Percentiles rank a stretch among this genome's conserved stretches.
Conservation (phyloP, 192 early-diverging fungal genomes). For the Linnemannia hyalina region DNA sequence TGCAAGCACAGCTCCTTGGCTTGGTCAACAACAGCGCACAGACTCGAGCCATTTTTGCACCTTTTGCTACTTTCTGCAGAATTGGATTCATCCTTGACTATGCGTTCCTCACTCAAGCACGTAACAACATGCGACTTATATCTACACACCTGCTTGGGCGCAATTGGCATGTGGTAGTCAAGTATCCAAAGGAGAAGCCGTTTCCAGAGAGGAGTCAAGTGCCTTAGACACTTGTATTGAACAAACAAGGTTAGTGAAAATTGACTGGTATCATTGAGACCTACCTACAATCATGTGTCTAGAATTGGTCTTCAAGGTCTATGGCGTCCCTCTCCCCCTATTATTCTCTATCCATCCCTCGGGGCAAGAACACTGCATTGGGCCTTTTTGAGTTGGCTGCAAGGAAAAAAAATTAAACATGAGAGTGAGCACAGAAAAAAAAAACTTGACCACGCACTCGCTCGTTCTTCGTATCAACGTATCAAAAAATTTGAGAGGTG, state of each 20-base stretch:
- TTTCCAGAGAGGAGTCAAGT: background rate
- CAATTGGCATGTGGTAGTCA: background rate
- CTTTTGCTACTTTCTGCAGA: too few relatives aligned
- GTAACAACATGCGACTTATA: background rate
- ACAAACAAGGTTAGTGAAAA: background rate
- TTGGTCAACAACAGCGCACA: too few relatives aligned
- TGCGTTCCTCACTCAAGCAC: background rate
- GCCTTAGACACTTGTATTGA: background rate
- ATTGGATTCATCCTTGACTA: too few relatives aligned
- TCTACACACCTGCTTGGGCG: background rate
- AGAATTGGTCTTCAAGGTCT: background rate
- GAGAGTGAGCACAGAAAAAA: background rate
- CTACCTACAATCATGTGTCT: background rate
- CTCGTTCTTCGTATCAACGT: background rate
- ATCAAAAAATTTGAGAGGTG: background rate
- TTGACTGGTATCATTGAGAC: background rate
- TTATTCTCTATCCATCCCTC: background rate
- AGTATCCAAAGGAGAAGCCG: background rate
- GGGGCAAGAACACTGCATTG: background rate
- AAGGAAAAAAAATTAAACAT: background rate
- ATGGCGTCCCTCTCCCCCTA: background rate
- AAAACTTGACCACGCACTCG: background rate
- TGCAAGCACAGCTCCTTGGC: too few relatives aligned
- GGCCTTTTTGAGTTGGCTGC: too few relatives aligned
- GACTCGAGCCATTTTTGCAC: too few relatives aligned